Evolutionary conservation across 805 yeast genomes (phyloP), one percentile per base, ranked within the genome.

Genomic region (Debaryomyces maramus): DNA sequence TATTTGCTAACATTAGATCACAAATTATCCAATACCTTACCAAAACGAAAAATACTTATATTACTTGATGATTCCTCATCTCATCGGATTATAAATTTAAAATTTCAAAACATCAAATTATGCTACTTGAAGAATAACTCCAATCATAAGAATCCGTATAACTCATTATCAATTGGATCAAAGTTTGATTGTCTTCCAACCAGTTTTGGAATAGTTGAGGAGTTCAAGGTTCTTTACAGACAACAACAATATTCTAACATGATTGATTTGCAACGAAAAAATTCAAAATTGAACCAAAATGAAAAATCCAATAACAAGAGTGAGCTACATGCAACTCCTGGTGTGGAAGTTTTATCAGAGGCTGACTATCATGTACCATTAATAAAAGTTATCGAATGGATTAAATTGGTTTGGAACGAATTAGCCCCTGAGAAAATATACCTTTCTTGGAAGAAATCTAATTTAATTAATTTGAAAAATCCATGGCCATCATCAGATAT

Each of bases 171-270:
- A 39, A 59, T 73, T 24, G 81, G 80, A 28, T 64, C 73, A 23
- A 77, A 72, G 44, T 62, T 80, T 37, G 73, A 72, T 48, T 79
- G 77, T 50, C 55, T 79, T 23, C 86, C 86, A 6, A 78, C 80
- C 68, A 76, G 72, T 43, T 79, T 81, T 72, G 87, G 87, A 3
- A 76, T 81, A 3, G 67, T 77, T 29, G 79, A 78, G 42, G 86
- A 81, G 49, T 77, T 81, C 52, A 79, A 78, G 50, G 67, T 79
- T 10, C 60, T 76, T 34, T 81, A 75, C 48, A 68, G 87, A 40
- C 62, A 77, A 5, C 80, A 75, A 43, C 86, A 81, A 46, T 81
- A 80, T 45, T 60, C 62, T 46, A 72, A 66, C 37, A 67, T 67
- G 72, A 69, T 70, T 13, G 60, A 59, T 38, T 23, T 55, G n/a